Base-by-base conservation (phyloP, 2,329 filamentous ascomycete species). In the Massarina eburnea region DNA sequence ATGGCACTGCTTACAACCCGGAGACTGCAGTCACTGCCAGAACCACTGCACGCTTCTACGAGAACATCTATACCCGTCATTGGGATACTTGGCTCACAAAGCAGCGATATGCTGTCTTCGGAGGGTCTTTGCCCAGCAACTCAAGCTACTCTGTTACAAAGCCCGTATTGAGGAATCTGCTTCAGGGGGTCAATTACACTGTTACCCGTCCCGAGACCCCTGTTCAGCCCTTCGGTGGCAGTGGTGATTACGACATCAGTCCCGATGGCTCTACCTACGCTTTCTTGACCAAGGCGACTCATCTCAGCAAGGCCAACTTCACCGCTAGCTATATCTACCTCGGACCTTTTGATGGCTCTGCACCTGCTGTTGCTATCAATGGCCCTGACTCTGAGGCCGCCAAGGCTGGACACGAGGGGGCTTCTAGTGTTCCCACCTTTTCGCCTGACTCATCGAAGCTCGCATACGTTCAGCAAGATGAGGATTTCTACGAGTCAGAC, bases 251-350 rank as follows among this genome's bases (percentile, higher is more conserved):
- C 62, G 89, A 92, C 58, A 80, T 92, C 50, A 80, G 83, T 51
- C 72, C 75, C 18, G 71, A 76, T 38, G 88, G 86, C 1, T 76
- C 90, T 41, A 80, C 83, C 21, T 64, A 65, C 43, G 63, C 65
- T 19, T 91, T 92, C 61, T 79, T 91, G 12, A 81, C 87, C 36
- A 89, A 89, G 58, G 88, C 91, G 55, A 86, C 88, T 0, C 75
- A 82, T 15, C 69, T 90, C 12, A 83, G 86, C 61, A 83, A 82
- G 10, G 88, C 88, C 1, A 81, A 88, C 51, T 83, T 86, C 70
- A 95, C 90, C 9, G 91, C 91, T 54, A 86, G 86, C 8, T 88
- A 94, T 62, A 78, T 94, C 32, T 95, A 94, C 70, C 81, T 86
- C 35, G 79, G 88, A 3, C 80, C 85, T 1, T 75, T 94, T 38